Conservation (phyloP, 192 early-diverging fungal species). For the Kickxella alabastrina region DNA sequence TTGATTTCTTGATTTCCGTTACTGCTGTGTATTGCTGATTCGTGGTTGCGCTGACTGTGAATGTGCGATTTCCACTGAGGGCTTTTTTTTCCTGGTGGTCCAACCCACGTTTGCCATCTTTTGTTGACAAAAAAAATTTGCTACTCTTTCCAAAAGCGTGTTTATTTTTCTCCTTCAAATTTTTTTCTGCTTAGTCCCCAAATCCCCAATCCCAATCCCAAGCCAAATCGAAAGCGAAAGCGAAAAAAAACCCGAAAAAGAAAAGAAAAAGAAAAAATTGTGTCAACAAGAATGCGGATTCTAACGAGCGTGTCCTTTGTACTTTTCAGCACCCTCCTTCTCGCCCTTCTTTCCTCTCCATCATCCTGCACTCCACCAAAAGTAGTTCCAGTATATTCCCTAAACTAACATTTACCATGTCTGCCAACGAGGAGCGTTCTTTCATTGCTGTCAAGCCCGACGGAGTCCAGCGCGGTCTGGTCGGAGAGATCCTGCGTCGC, state of each 20-base stretch:
- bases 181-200: too few relatives aligned
- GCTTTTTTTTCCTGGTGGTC: too few relatives aligned
- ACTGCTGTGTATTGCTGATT: too few relatives aligned
- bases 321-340: conserved; percentile 11
- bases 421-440: conserved; percentile 50
- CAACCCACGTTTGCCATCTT: too few relatives aligned
- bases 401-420: conserved; percentile 24
- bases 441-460: conserved; percentile 53
- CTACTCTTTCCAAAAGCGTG: too few relatives aligned
- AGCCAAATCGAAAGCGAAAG: too few relatives aligned
- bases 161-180: too few relatives aligned
- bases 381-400: not conserved
- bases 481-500: conserved; percentile 90
- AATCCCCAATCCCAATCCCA: too few relatives aligned
- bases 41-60: too few relatives aligned
- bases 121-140: too few relatives aligned
- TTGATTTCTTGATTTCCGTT: too few relatives aligned
- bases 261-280: not conserved
- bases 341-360: conserved; percentile 22
- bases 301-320: conserved; percentile 13
- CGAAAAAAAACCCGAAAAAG: not conserved
- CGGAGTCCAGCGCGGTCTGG: conserved; percentile 76
- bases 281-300: conserved; percentile 7
- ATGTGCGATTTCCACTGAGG: too few relatives aligned
- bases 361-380: not conserved